Conservation (phyloP, 2,329 filamentous ascomycete species). For the Dothideomycetidae sp. region DNA sequence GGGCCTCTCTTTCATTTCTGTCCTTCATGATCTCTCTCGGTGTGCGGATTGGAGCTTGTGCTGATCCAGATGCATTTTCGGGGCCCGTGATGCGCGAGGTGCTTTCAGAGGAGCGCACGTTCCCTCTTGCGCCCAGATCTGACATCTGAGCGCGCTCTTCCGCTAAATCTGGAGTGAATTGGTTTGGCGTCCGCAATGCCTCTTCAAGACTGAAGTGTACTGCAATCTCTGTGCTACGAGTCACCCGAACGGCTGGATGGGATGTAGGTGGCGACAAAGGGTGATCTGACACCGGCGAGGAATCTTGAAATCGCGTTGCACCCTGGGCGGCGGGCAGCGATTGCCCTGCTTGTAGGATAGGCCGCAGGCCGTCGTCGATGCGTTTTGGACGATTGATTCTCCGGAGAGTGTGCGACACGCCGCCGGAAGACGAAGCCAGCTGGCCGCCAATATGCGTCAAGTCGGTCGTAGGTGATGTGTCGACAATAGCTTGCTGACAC, state of each 20-base stretch:
- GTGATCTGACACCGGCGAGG: slow-evolving; percentile 4
- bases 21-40: slow-evolving; percentile 88
- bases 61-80: slow-evolving; percentile 39
- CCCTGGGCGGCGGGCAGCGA: slow-evolving; percentile 30
- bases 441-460: slow-evolving; percentile 25
- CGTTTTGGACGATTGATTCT: slow-evolving; percentile 39
- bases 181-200: slow-evolving; percentile 65
- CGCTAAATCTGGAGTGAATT: slow-evolving; percentile 67
- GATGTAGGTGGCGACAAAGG: slow-evolving; percentile 24
- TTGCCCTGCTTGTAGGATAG: slow-evolving; percentile 26
- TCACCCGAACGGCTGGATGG: slow-evolving; percentile 53
- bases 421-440: slow-evolving; percentile 39
- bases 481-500: slow-evolving; percentile 27
- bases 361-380: slow-evolving; percentile 31
- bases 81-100: slow-evolving; percentile 36
- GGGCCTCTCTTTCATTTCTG: slow-evolving; percentile 59
- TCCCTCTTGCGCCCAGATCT: slow-evolving; percentile 55
- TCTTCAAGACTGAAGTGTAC: slow-evolving; percentile 89
- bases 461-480: slow-evolving; percentile 15
- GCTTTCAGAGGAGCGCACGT: slow-evolving; percentile 43
- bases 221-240: slow-evolving; percentile 70
- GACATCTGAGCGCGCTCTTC: slow-evolving; percentile 92
- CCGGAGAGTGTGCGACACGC: slow-evolving; percentile 36
- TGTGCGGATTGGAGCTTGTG: slow-evolving; percentile 53
- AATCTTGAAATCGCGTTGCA: slow-evolving; percentile 14